A percentile compares a stretch with the other conserved stretches of the same genome.
These are phyloP conservation scores for Amphirosellinia nigrospora DNA, from an alignment of 495 filamentous ascomycete species.

Conservation along the genomic window DNA sequence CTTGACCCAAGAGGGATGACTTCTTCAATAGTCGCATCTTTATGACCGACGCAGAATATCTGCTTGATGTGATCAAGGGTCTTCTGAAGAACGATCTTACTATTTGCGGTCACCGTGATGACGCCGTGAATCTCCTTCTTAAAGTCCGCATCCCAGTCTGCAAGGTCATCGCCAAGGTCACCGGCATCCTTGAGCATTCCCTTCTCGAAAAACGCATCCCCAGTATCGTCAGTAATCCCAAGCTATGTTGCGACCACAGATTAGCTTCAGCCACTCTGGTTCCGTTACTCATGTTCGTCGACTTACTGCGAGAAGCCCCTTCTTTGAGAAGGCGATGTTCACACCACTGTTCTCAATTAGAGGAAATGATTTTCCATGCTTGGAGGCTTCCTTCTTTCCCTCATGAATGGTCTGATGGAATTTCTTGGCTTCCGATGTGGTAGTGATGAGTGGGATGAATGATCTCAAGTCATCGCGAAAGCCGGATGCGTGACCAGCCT, in stretches of 20 bases:
- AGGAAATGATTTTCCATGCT: constrained; percentile 1
- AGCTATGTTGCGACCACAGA: constrained; percentile 28
- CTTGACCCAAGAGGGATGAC: constrained; percentile 37
- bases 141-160: constrained; percentile 39
- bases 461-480: constrained; percentile 38
- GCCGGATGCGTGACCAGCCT: constrained; percentile 22
- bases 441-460: constrained; percentile 38
- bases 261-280: neutral
- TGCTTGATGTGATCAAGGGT: constrained; percentile 33
- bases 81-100: constrained; percentile 27
- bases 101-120: constrained; percentile 38
- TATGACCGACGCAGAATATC: constrained; percentile 27
- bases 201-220: constrained; percentile 29
- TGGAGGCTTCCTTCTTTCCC: constrained; percentile 14
- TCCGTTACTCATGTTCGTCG: neutral
- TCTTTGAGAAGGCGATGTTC: constrained; percentile 43
- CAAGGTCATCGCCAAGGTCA: constrained; percentile 31
- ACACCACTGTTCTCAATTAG: constrained; percentile 24
- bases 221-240: constrained; percentile 34
- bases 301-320: constrained; percentile 40
- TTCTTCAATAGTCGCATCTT: constrained; percentile 34
- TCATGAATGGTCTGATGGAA: constrained; percentile 25
- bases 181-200: constrained; percentile 38
- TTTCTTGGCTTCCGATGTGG: constrained; percentile 29
- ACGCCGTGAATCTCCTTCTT: constrained; percentile 44